Evolutionary conservation across 2,329 filamentous ascomycete genomes (phyloP), one percentile per base, ranked within the genome.

Genomic region (Trichoderma citrinoviride): DNA sequence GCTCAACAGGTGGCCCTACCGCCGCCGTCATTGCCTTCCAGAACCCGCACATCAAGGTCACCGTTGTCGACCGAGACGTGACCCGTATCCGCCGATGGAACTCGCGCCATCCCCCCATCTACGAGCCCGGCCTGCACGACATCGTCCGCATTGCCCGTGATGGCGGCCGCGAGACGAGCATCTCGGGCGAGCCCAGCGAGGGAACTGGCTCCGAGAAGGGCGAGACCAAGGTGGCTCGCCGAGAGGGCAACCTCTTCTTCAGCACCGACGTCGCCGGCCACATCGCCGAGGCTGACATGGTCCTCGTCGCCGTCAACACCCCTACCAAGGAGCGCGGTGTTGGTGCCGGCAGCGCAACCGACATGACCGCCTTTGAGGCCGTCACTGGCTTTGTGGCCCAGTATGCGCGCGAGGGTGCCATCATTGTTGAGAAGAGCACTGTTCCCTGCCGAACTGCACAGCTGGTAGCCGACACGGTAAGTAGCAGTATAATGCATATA

Each of bases 361-460:
- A 93, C 70, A 85, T 93, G 79, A 86, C 85, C 1, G 86, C 87
- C 12, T 85, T 93, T 27, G 90, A 93, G 74, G 85, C 85, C 19
- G 90, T 89, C 6, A 87, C 86, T 1, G 82, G 83, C 57, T 85
- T 86, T 63, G 87, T 93, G 40, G 90, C 90, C 10, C 80, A 85
- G 68, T 81, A 88, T 67, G 88, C 90, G 3, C 86, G 83, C 33
- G 79, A 83, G 19, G 88, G 87, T 54, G 86, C 89, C 62, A 90
- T 93, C 63, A 86, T 94, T 57, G 90, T 93, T 21, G 90, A 93
- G 79, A 94, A 93, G 79, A 90, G 87, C 64, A 94, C 91, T 0
- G 91, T 93, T 27, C 91, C 91, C 3, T 91, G 89, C 74, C 82
- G 88, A 67, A 93, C 90, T 5, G 89, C 90, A 2, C 83, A 91